A percentile compares a stretch with the other conserved stretches of the same genome.
Evolutionary conservation across 345 rosid genomes (phyloP).

Genomic region (Melaleuca quinquenervia): DNA sequence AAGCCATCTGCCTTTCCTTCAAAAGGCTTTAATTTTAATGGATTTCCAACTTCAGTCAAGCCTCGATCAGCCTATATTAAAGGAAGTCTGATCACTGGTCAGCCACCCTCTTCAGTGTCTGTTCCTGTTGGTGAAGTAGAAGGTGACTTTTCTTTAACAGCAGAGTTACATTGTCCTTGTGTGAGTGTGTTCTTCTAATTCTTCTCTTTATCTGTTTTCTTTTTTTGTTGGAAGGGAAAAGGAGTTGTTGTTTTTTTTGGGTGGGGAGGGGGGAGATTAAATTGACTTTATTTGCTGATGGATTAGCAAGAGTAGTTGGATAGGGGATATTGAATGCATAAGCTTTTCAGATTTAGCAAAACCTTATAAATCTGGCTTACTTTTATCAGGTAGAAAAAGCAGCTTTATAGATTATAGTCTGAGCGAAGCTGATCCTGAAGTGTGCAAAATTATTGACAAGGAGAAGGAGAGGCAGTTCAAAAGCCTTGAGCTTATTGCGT

Average conservation of each 20-base stretch:
- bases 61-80: slow-evolving; percentile 25
- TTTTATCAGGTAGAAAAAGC: slow-evolving; percentile 28
- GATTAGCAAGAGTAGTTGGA: not conserved
- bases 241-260: not conserved
- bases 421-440: slow-evolving; percentile 70
- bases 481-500: slow-evolving; percentile 92
- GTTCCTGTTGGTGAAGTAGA: slow-evolving; percentile 33
- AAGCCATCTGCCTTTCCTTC: slow-evolving; percentile 24
- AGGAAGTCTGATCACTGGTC: slow-evolving; percentile 40
- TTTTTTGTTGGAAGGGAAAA: not conserved
- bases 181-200: not conserved
- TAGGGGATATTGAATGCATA: not conserved
- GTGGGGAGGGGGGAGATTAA: too few species aligned
- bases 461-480: slow-evolving; percentile 84
- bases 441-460: slow-evolving; percentile 42
- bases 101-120: slow-evolving; percentile 44
- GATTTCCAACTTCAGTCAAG: slow-evolving; percentile 24
- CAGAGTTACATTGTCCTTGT: not conserved
- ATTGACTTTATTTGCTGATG: not conserved
- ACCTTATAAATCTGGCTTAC: not conserved
- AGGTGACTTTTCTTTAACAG: slow-evolving; percentile 14
- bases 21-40: slow-evolving; percentile 10
- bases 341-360: too few species aligned
- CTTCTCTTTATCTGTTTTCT: not conserved
- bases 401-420: slow-evolving; percentile 46